Evolutionary conservation across 768 basidiomycete genomes (phyloP).

Genomic region (Dacryopinax primogenitus): DNA sequence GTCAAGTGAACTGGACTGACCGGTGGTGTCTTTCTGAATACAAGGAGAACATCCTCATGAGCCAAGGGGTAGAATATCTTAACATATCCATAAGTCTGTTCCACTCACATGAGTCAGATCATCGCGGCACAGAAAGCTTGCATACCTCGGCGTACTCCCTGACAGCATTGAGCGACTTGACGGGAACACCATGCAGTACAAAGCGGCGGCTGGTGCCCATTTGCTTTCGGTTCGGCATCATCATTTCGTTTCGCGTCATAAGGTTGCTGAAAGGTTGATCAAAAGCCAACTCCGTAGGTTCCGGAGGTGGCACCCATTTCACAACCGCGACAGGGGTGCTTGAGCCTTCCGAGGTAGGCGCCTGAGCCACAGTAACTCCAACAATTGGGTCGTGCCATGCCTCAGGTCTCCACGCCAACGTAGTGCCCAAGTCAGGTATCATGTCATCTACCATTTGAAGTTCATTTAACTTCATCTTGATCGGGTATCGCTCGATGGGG

Average conservation of each 20-base stretch:
- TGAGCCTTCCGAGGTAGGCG: background rate
- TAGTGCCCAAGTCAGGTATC: background rate
- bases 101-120: background rate
- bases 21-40: background rate
- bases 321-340: background rate
- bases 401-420: background rate
- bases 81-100: background rate
- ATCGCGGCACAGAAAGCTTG: background rate
- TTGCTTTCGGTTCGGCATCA: background rate
- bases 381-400: background rate
- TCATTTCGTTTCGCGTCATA: background rate
- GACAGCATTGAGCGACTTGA: background rate
- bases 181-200: background rate
- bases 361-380: background rate
- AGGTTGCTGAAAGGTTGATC: background rate
- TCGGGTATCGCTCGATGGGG: background rate
- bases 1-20: background rate
- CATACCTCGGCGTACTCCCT: background rate
- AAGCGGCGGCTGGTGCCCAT: background rate
- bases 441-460: background rate
- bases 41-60: background rate
- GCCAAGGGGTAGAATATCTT: background rate
- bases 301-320: background rate
- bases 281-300: background rate
- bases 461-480: background rate